phyloP scores from a whole-genome alignment of 2,329 filamentous ascomycete species.

The Cladosporium austrohemisphaericum region DNA sequence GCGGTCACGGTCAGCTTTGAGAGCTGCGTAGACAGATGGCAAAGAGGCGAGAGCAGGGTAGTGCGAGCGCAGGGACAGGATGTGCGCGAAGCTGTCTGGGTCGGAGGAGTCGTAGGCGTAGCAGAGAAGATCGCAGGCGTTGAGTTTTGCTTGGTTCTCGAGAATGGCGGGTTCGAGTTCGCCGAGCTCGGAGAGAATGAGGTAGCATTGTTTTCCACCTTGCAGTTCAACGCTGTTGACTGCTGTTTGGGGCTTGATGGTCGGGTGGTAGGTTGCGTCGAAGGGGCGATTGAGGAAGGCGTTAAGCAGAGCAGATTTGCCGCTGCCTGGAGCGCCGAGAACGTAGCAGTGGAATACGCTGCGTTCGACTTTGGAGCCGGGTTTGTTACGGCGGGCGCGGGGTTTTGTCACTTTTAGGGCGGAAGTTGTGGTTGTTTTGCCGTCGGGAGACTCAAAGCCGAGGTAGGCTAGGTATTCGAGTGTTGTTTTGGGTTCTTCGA shows the following conservation, averaged over 20 bases:
- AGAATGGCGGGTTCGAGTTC: slow-evolving; percentile 93
- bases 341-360: slow-evolving; percentile 95
- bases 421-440: slow-evolving; percentile 68
- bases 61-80: slow-evolving; percentile 73
- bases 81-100: slow-evolving; percentile 90
- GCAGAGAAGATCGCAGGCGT: slow-evolving; percentile 89
- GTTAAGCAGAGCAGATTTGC: slow-evolving; percentile 87
- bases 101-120: slow-evolving; percentile 97
- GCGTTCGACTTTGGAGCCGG: slow-evolving; percentile 75
- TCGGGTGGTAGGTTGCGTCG: slow-evolving; percentile 78
- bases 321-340: slow-evolving; percentile 76
- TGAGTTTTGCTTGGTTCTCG: slow-evolving; percentile 84
- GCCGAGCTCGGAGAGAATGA: slow-evolving; percentile 92
- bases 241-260: slow-evolving; percentile 87
- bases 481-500: slow-evolving; percentile 90
- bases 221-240: slow-evolving; percentile 96
- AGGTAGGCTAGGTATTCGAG: slow-evolving; percentile 94
- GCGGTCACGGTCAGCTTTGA: slow-evolving; percentile 95
- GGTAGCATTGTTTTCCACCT: slow-evolving; percentile 93
- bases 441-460: slow-evolving; percentile 78
- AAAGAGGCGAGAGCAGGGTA: slow-evolving; percentile 84
- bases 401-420: slow-evolving; percentile 91
- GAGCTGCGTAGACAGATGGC: slow-evolving; percentile 83
- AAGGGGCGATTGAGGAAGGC: slow-evolving; percentile 89
- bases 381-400: slow-evolving; percentile 76